These are phyloP conservation scores for Heritiera fomes DNA, from an alignment of 345 rosid genomes.

Conservation along the genomic window DNA sequence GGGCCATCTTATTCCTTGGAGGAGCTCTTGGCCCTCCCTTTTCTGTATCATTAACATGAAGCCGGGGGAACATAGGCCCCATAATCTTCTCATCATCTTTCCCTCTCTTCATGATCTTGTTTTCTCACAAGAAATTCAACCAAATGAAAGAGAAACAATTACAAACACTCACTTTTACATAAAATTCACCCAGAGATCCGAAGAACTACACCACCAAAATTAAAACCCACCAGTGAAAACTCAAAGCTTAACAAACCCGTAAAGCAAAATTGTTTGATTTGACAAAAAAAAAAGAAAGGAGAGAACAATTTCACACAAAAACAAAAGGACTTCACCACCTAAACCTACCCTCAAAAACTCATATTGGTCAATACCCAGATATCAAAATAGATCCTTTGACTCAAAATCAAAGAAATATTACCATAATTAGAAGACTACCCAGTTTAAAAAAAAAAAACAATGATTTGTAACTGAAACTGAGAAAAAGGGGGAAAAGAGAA, in stretches of 20 bases:
- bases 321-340: neutral
- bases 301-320: neutral
- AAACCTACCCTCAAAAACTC: constrained; percentile 13
- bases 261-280: neutral
- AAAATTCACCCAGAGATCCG: constrained; percentile 14
- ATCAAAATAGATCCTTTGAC: constrained; percentile 9
- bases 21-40: constrained; percentile 97
- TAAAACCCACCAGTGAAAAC: neutral
- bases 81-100: constrained; percentile 65
- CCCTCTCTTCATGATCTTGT: constrained; percentile 63
- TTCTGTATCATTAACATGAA: constrained; percentile 86
- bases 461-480: constrained; percentile 8
- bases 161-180: neutral
- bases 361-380: constrained; percentile 16
- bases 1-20: constrained; percentile 99
- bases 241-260: constrained; percentile 3
- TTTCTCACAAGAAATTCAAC: constrained; percentile 11
- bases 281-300: neutral
- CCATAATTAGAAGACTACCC: neutral
- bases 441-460: neutral
- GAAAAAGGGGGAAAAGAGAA: neutral
- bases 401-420: neutral
- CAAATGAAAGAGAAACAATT: neutral
- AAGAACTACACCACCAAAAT: constrained; percentile 13
- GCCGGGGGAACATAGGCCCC: constrained; percentile 91